Conservation (phyloP, 192 early-diverging fungal genomes). For the Piromyces sp. region DNA sequence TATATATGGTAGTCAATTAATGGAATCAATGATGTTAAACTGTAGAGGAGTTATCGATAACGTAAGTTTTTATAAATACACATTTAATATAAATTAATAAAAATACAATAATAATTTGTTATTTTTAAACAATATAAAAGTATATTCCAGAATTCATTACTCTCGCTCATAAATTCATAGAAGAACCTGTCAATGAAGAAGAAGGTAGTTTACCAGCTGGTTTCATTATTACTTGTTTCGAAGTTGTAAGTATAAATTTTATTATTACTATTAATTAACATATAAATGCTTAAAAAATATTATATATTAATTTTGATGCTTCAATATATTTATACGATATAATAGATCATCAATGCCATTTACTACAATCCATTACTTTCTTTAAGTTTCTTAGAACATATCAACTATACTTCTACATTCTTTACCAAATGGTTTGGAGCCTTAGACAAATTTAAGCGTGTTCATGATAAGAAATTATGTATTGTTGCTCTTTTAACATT, state of each 20-base stretch:
- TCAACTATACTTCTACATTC: slow-evolving; percentile 54
- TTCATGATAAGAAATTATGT: slow-evolving; percentile 88
- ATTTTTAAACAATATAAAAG: too few relatives aligned
- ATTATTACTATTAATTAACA: slow-evolving; percentile 1
- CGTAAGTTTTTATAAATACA: too few relatives aligned
- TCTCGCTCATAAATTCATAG: slow-evolving; percentile 46
- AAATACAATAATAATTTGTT: too few relatives aligned
- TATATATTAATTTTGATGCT: too few relatives aligned
- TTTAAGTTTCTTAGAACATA: slow-evolving; percentile 58
- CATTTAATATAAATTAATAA: too few relatives aligned
- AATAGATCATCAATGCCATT: slow-evolving; percentile 54
- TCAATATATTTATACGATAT: too few relatives aligned
- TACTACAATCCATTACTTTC: slow-evolving; percentile 74
- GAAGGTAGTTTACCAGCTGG: slow-evolving; percentile 21
- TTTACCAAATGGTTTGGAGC: slow-evolving; percentile 63
- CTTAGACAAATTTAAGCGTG: slow-evolving; percentile 56
- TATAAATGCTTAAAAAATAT: too few relatives aligned
- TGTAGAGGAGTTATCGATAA: slow-evolving; percentile 66
- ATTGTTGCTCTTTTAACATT: slow-evolving; percentile 62
- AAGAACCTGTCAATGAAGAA: slow-evolving; percentile 18
- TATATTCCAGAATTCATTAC: slow-evolving; percentile 51
- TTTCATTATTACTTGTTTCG: slow-evolving; percentile 60
- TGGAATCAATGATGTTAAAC: slow-evolving; percentile 70
- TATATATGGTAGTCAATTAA: slow-evolving; percentile 62
- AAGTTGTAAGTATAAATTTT: slow-evolving; percentile 26